Evolutionary conservation across 306 rosid species (phyloP).

Genomic region (Lathyrus tuberosus): DNA sequence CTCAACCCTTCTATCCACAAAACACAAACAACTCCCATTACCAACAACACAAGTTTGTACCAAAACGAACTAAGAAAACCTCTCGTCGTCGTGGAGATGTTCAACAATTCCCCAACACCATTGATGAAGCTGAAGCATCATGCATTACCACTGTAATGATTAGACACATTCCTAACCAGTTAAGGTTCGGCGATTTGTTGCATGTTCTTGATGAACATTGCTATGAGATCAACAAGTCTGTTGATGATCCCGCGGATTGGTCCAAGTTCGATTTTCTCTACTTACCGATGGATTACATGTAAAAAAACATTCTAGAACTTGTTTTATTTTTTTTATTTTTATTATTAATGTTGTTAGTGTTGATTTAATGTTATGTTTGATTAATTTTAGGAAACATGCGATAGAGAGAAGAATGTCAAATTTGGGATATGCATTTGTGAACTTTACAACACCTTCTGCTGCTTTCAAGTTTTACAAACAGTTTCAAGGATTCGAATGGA

Average conservation of each 20-base stretch:
- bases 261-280: constrained; percentile 56
- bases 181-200: background rate
- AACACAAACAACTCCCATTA: background rate
- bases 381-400: background rate
- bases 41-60: background rate
- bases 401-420: background rate
- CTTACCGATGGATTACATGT: constrained; percentile 55
- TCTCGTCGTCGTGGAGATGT: background rate
- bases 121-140: constrained; percentile 2
- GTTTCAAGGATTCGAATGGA: constrained; percentile 50
- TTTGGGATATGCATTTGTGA: constrained; percentile 1
- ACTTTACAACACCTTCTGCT: constrained; percentile 45
- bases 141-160: constrained; percentile 36
- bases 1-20: background rate
- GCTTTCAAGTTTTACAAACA: constrained; percentile 42
- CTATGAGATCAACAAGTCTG: background rate
- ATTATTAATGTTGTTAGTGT: background rate
- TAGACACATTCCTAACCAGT: constrained; percentile 37
- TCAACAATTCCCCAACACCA: constrained; percentile 15
- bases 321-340: rapidly evolving
- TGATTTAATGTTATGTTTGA: background rate
- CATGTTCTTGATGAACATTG: background rate
- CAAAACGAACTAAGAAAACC: background rate
- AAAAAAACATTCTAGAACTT: background rate
- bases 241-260: background rate